Base-by-base conservation (phyloP, 2,329 filamentous ascomycete genomes). In the Metarhizium robertsii region DNA sequence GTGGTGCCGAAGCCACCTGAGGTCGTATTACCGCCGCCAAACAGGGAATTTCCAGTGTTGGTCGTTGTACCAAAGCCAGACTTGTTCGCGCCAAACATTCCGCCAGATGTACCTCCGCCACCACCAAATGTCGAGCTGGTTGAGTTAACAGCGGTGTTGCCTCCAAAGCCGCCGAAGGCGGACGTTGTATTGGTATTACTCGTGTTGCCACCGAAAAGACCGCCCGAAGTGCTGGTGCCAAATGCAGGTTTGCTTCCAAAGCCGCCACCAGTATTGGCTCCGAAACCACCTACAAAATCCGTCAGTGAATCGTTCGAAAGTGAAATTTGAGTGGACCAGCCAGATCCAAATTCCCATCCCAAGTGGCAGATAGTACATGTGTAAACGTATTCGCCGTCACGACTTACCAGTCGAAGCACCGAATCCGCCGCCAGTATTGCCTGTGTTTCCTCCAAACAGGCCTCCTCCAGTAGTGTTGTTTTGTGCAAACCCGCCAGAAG, bases 1-100 rank as follows among this genome's bases (percentile, higher is more conserved):
- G 68, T 68, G 42, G 70, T 43, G 34, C 70, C 57, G 61, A 72
- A 71, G 2, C 66, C 69, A 40, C 62, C 66, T 30, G 67, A 64
- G 43, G 58, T 68, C 59, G 59, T 62, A 43, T 55, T 60, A 66
- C 62, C 68, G 54, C 70, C 68, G 40, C 79, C 79, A 57, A 83
- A 82, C 11, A 81, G 66, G 5, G 75, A 73, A 20, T 66, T 64
- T 18, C 74, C 71, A 2, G 74, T 72, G 29, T 70, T 69, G 13
- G 70, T 51, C 3, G 71, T 61, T 43, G 70, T 55, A 30, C 79
- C 79, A 61, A 84, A 84, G 42, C 69, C 73, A 29, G 78, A 69
- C 65, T 82, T 82, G 62, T 64, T 74, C 45, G 67, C 68, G 58
- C 79, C 80, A 61, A 86, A 86, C 60, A 86, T 69, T 32, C 78